Percentiles rank a stretch among this genome's conserved stretches.
Conservation (phyloP, 2,329 filamentous ascomycete genomes). For the Neofusicoccum sp. region DNA sequence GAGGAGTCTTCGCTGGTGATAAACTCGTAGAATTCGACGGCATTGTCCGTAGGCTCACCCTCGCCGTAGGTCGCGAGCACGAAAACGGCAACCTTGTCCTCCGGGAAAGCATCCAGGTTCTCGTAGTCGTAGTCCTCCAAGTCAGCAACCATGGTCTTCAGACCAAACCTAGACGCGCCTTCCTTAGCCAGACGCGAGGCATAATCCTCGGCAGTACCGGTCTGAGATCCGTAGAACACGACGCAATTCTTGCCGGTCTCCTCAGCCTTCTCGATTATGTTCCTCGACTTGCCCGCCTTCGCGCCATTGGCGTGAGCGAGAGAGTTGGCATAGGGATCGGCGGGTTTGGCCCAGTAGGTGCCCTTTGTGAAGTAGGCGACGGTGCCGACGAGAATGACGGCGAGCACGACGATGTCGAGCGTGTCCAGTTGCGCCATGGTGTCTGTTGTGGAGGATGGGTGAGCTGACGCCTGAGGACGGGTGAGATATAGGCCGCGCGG, state of each 20-base stretch:
- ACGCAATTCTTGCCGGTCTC: constrained; percentile 96
- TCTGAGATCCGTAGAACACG: constrained; percentile 98
- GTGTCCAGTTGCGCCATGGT: constrained; percentile 95
- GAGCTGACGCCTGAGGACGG: background rate
- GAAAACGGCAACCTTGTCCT: constrained; percentile 91
- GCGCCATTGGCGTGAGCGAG: constrained; percentile 65
- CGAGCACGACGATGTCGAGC: constrained; percentile 89
- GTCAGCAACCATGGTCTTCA: constrained; percentile 98
- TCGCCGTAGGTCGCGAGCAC: constrained; percentile 97
- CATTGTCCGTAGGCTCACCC: constrained; percentile 97
- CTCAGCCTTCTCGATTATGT: constrained; percentile 94
- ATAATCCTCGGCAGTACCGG: constrained; percentile 97
- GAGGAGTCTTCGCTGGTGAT: constrained; percentile 75
- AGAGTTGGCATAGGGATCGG: constrained; percentile 82
- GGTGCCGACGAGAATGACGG: constrained; percentile 78
- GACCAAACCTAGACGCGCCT: constrained; percentile 89
- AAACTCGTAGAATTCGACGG: constrained; percentile 98
- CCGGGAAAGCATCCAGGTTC: constrained; percentile 82
- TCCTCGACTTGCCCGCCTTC: constrained; percentile 81
- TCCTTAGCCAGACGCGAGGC: constrained; percentile 95
- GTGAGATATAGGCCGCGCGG: constrained; percentile 9
- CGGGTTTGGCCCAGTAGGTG: constrained; percentile 83
- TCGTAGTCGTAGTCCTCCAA: constrained; percentile 97
- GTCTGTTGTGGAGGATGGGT: constrained; percentile 47
- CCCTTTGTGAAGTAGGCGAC: constrained; percentile 97